Base-by-base conservation (phyloP, 2,329 filamentous ascomycete genomes). In the Aspergillus neoniger region DNA sequence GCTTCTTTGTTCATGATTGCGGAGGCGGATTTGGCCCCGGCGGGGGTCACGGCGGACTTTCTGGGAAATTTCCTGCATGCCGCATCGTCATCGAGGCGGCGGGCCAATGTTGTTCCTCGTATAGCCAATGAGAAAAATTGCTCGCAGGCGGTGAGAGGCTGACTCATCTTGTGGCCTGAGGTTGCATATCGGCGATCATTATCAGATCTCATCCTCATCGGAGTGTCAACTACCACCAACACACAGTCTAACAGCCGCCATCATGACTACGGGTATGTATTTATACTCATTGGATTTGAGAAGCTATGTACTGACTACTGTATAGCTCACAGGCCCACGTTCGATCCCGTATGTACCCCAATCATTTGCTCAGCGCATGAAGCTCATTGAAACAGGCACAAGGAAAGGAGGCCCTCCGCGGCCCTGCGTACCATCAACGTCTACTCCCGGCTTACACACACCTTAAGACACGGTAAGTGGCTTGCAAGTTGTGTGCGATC, bases 381-480 rank as follows among this genome's bases (percentile, higher is more conserved):
- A 39, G 30, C 61, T 64, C 41, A 64, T 64, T 63, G 58, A 71
- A 55, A 53, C 59, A 92, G 90, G 93, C 94, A 44, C 88, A 89
- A 74, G 95, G 95, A 75, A 97, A 97, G 83, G 95, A 99, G 79
- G 92, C 93, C 71, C 89, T 92, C 62, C 90, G 92, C 71, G 95
- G 95, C 51, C 91, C 92, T 53, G 94, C 92, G 69, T 98, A 97
- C 81, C 95, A 99, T 76, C 94, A 98, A 79, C 90, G 95, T 70
- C 89, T 98, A 15, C 88, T 97, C 14, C 94, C 95, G 36, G 95
- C 95, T 32, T 90, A 99, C 77, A 98, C 91, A 12, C 88, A 91
- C 65, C 88, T 99, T 73, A 99, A 99, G 80, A 90, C 89, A 74
- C 87, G 92, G 82, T 88, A 85, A 50, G 81, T 59, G 10, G 15